Evolutionary conservation across 305 asterid species (phyloP), one percentile per base, ranked within the genome.

Genomic region (Solanum hybrid): DNA sequence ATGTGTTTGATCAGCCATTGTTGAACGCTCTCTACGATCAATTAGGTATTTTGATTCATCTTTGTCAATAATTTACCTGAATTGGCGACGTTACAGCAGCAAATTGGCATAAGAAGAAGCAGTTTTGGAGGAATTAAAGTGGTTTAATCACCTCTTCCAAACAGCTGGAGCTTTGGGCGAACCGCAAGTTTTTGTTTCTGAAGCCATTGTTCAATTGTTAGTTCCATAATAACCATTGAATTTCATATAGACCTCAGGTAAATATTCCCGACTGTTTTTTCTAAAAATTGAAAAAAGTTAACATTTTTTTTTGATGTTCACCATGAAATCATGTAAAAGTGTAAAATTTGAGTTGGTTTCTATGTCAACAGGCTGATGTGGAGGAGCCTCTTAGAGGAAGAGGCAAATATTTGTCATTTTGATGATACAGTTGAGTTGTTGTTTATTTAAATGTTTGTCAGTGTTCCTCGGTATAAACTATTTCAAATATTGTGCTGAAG

Each of bases 401-500:
- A 38, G 70, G 73, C 89, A 72, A 45, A 5, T 38, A 72, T 45
- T 38, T 12, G 41, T 88, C 70, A 73, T 88, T 77, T 88, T 73
- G 41, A 88, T 27, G 89, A 37, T 75, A 39, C 70, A 77, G 85
- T 88, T 45, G 65, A 73, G 89, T 73, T 75, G 24, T 90, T 37
- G 85, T 83, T 84, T 29, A 27, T 17, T 88, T 70, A 86, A 91
- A 90, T 87, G 92, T 45, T 68, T n/a, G 72, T 73, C 33, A 26
- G 78, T 36, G 26, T 89, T 75, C 75, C 11, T 90, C 37, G 31
- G 87, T 70, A 89, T 82, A 89, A 77, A 91, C 82, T 36, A 89
- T 82, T 68, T 41, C 83, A 68, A 80, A 89, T 70, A 70, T 38
- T 83, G 81, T 34, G 86, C 89, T 80, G 88, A 38, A 92, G 90